Evolutionary conservation across 2,329 filamentous ascomycete genomes (phyloP).

Genomic region (Erysiphe pulchra): DNA sequence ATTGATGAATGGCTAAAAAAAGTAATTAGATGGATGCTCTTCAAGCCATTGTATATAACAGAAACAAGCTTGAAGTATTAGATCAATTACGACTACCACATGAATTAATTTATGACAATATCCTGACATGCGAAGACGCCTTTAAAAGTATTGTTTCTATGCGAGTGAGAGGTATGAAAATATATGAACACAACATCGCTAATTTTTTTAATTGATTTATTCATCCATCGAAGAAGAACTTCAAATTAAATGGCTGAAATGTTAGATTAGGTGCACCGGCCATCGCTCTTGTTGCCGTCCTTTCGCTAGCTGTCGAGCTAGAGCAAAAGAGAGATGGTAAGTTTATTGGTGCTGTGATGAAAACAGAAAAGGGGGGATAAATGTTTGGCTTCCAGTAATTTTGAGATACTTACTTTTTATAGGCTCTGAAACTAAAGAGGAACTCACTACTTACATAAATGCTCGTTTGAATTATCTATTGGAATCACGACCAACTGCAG

Average conservation of each 20-base stretch:
- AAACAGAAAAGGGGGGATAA: too few relatives aligned
- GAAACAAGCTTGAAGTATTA: conserved; percentile 48
- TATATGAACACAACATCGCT: background rate
- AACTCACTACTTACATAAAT: conserved; percentile 46
- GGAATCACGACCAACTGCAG: conserved; percentile 74
- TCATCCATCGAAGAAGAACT: too few relatives aligned
- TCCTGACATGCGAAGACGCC: conserved; percentile 45
- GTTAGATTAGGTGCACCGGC: conserved; percentile 45
- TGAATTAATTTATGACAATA: conserved; percentile 50
- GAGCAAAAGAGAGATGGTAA: conserved; percentile 24
- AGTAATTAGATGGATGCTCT: conserved; percentile 18
- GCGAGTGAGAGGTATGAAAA: conserved; percentile 32
- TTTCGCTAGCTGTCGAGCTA: conserved; percentile 70
- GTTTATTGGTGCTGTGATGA: conserved; percentile 2
- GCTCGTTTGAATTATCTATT: conserved; percentile 66
- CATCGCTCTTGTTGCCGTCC: conserved; percentile 89
- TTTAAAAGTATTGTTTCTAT: conserved; percentile 67
- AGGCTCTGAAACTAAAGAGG: conserved; percentile 15
- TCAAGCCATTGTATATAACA: conserved; percentile 52
- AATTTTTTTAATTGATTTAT: background rate
- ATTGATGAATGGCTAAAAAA: too few relatives aligned
- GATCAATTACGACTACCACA: conserved; percentile 68
- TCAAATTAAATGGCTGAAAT: background rate
- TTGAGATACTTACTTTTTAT: background rate
- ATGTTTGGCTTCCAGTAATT: too few relatives aligned